Conservation (phyloP, 441 rosid genomes). For the Adansonia grandidieri region DNA sequence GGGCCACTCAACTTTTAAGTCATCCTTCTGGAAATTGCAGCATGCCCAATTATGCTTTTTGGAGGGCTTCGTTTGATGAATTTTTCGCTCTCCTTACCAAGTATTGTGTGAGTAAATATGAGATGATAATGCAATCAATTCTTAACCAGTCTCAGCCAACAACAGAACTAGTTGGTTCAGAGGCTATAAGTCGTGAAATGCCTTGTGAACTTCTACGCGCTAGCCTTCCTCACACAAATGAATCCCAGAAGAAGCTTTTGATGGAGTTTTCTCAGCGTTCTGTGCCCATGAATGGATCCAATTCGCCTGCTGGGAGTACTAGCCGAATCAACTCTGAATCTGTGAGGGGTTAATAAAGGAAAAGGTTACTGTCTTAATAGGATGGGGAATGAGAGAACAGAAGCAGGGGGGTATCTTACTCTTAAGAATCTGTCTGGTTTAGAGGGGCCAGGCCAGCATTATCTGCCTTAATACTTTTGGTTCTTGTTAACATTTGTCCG, state of each 20-base stretch:
- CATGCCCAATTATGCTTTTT: slow-evolving; percentile 65
- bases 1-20: slow-evolving; percentile 60
- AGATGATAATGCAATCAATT: slow-evolving; percentile 63
- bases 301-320: slow-evolving; percentile 46
- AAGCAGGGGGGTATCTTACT: neutral
- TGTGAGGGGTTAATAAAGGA: slow-evolving; percentile 36
- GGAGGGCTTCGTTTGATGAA: slow-evolving; percentile 97
- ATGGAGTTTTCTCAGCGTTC: slow-evolving; percentile 63
- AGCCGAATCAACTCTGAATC: slow-evolving; percentile 70
- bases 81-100: slow-evolving; percentile 89
- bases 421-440: neutral
- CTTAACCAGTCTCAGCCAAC: slow-evolving; percentile 47
- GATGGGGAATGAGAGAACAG: neutral
- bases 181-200: slow-evolving; percentile 86
- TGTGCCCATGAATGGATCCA: slow-evolving; percentile 41
- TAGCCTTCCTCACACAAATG: slow-evolving; percentile 86
- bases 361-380: neutral
- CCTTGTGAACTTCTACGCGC: slow-evolving; percentile 93
- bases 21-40: slow-evolving; percentile 50
- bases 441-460: neutral
- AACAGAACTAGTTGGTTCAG: slow-evolving; percentile 59
- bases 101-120: slow-evolving; percentile 87
- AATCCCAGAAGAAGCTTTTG: slow-evolving; percentile 72
- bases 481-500: neutral
- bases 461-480: neutral